A percentile compares a stretch with the other conserved stretches of the same genome.
These are phyloP conservation scores for Xylaria sp. DNA, from an alignment of 2,329 filamentous ascomycete species.

Conservation along the genomic window DNA sequence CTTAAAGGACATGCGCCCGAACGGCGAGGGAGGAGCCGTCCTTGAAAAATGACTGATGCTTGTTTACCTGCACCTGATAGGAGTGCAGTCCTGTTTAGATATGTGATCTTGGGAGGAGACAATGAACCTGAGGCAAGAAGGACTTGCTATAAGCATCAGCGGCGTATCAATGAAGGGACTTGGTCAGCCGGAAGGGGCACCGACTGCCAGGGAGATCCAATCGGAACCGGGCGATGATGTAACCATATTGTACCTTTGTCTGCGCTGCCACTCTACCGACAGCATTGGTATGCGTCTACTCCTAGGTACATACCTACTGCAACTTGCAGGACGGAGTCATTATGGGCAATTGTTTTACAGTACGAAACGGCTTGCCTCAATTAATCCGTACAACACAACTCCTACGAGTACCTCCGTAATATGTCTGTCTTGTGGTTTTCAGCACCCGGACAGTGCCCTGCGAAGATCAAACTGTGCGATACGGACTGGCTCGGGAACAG, in stretches of 20 bases:
- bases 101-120: background rate
- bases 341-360: background rate
- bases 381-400: background rate
- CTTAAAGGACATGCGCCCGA: background rate
- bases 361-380: background rate
- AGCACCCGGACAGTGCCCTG: background rate
- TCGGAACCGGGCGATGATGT: conserved; percentile 5
- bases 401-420: background rate
- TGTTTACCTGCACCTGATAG: background rate
- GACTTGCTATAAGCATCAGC: background rate
- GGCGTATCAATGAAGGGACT: background rate
- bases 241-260: background rate
- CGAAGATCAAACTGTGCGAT: background rate
- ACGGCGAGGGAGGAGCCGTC: background rate
- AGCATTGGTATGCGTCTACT: too few species aligned
- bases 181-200: background rate
- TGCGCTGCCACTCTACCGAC: background rate
- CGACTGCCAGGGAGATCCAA: conserved; percentile 1
- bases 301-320: background rate
- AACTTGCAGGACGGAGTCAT: background rate
- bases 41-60: background rate
- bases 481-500: background rate
- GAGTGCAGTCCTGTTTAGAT: too few species aligned
- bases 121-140: background rate
- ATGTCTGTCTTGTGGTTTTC: background rate